Evolutionary conservation across 1,139 yeast genomes (phyloP).

Genomic region (Debaryomycetaceae sp.): DNA sequence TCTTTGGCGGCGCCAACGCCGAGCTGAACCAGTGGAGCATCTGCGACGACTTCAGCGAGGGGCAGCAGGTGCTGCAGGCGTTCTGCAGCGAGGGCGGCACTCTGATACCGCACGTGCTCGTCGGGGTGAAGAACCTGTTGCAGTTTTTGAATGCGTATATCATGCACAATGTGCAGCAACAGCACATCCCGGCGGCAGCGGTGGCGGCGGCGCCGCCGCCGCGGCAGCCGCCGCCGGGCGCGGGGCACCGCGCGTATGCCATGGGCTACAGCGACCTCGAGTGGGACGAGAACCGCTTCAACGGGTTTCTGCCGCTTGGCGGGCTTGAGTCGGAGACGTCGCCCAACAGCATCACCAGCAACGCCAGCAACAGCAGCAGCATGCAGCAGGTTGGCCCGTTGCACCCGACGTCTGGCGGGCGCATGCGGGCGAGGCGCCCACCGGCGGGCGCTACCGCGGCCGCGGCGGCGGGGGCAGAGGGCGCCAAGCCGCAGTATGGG

Average conservation of each 20-base stretch:
- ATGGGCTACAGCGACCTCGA: slow-evolving; percentile 15
- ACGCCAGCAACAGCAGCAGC: slow-evolving; percentile 7
- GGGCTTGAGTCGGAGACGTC: slow-evolving; percentile 22
- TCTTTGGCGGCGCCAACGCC: slow-evolving; percentile 47
- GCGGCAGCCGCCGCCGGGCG: slow-evolving; percentile 2
- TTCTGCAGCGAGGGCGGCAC: slow-evolving; percentile 51
- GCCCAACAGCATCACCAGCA: slow-evolving; percentile 19
- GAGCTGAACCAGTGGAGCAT: slow-evolving; percentile 72
- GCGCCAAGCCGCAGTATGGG: neutral
- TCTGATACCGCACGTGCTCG: slow-evolving; percentile 49
- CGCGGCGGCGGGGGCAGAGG: neutral
- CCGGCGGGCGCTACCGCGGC: slow-evolving; percentile 2
- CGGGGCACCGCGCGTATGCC: slow-evolving; percentile 4
- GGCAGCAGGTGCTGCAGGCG: slow-evolving; percentile 72
- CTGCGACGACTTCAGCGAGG: slow-evolving; percentile 79
- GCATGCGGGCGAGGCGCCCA: too few relatives aligned
- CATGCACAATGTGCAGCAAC: slow-evolving; percentile 33
- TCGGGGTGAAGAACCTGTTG: slow-evolving; percentile 50
- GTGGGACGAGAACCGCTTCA: slow-evolving; percentile 19
- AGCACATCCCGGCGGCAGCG: slow-evolving; percentile 9
- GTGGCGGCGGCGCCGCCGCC: too few relatives aligned
- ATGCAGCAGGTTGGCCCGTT: slow-evolving; percentile 5
- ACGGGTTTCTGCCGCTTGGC: slow-evolving; percentile 23
- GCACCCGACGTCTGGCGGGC: too few relatives aligned
- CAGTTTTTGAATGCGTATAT: slow-evolving; percentile 52